A percentile compares a stretch with the other conserved stretches of the same genome.
phyloP scores from a whole-genome alignment of 495 filamentous ascomycete species.

The Talaromyces stipitatus region DNA sequence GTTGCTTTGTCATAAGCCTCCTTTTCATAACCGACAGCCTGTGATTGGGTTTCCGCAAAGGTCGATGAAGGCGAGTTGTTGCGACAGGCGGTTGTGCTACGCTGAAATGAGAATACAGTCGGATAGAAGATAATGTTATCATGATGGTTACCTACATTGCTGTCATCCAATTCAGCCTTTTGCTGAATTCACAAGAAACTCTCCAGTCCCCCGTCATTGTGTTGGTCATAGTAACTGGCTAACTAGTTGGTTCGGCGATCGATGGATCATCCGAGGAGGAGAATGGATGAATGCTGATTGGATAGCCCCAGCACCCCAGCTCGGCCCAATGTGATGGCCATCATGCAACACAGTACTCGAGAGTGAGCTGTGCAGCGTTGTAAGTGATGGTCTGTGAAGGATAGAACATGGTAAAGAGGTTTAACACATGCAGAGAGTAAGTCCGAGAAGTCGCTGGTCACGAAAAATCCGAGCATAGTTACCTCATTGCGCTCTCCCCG shows the following conservation, averaged over 20 bases:
- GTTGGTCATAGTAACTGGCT: neutral
- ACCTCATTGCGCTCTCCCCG: neutral
- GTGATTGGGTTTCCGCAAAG: conserved; percentile 34
- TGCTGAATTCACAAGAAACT: neutral
- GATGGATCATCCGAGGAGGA: neutral
- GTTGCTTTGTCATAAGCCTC: conserved; percentile 32
- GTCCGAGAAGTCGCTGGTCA: too few species aligned
- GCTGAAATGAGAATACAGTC: conserved; percentile 9
- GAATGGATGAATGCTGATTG: neutral
- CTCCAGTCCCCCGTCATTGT: neutral
- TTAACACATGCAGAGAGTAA: neutral
- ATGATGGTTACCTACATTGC: neutral
- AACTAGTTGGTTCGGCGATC: neutral
- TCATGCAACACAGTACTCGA: neutral
- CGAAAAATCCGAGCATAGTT: neutral
- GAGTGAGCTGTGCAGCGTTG: neutral
- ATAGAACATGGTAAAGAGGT: too few species aligned
- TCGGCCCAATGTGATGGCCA: neutral
- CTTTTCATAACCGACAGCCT: conserved; percentile 30
- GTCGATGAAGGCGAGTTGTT: conserved; percentile 25
- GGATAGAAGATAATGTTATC: neutral
- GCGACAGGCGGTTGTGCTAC: conserved; percentile 40
- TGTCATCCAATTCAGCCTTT: neutral
- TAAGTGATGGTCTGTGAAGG: too few species aligned
- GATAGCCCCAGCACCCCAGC: neutral